Base-by-base conservation (phyloP, 306 rosid genomes). In the Casuarina glauca region DNA sequence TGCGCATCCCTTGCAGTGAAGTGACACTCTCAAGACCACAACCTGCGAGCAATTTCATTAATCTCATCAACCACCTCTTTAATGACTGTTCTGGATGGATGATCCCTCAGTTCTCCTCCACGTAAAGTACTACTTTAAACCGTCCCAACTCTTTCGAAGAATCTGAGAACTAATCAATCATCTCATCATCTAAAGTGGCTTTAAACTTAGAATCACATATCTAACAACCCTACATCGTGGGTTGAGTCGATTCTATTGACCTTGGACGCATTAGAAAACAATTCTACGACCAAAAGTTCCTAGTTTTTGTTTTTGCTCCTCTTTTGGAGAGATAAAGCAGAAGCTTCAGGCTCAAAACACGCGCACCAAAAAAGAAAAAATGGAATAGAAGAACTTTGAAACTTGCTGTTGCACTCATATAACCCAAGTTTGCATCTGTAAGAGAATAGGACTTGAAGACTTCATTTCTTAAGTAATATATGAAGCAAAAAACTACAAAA, bases 1-100 rank as follows among this genome's bases (percentile, higher is more conserved):
- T 85, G 83, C 98, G 82, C 98, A 95, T 26, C 93, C 98, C 86
- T 82, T 95, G 87, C 98, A 95, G 84, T 95, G 98, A 73, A 95
- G 82, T 78, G 98, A 92, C 79, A 92, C 98, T 87, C 92, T 92
- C 81, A 95, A 80, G 43, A 88, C 96, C 62, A 93, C 97, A 72
- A 88, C 93, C 96, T 95, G 90, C 78, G 73, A 62, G 49, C 73
- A 74, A 74, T 61, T 11, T 70, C 54, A 62, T 57, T 77, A 75
- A 77, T 57, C 43, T 44, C 67, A 55, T 7, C 69, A 35, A 48
- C 6, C 60, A 13, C 36, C 53, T 20, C 46, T 48, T 26, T 26
- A 26, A 26, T 26, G 32, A 48, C 51, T 48, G 4, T 48, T 48
- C 15, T 46, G 11, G 51, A 48, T 48, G 11, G 51, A 48, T 48